Evolutionary conservation across 2,329 filamentous ascomycete genomes (phyloP).

Genomic region (Lecanicillium sp.): DNA sequence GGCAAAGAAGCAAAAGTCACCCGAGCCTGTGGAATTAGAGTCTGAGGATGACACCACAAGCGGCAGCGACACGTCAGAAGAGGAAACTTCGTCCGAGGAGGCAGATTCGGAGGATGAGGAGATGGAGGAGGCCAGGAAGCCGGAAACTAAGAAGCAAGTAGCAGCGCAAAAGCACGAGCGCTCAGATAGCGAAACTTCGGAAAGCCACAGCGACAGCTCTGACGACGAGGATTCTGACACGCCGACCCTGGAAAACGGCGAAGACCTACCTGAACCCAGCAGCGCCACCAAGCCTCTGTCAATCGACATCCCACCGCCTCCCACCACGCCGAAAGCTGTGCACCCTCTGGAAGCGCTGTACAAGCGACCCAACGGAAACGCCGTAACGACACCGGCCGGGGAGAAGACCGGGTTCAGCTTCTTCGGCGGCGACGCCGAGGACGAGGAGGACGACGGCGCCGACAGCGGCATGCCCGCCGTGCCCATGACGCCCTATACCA

Average conservation of each 20-base stretch:
- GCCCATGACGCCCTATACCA: conserved; percentile 79
- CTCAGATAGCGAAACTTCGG: not conserved
- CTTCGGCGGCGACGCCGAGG: conserved; percentile 51
- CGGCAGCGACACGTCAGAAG: conserved; percentile 30
- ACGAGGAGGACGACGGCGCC: conserved; percentile 38
- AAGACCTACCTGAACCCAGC: conserved; percentile 42
- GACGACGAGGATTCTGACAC: conserved; percentile 17
- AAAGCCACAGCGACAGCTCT: conserved; percentile 21
- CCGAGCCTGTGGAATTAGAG: conserved; percentile 20
- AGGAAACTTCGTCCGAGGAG: conserved; percentile 22
- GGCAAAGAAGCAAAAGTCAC: conserved; percentile 17
- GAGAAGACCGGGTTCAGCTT: conserved; percentile 65
- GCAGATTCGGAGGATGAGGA: conserved; percentile 17
- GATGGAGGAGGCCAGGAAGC: conserved; percentile 14
- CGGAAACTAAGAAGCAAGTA: conserved; percentile 17
- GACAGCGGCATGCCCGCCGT: conserved; percentile 26
- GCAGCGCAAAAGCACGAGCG: conserved; percentile 19
- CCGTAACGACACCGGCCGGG: conserved; percentile 27
- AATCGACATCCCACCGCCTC: conserved; percentile 48
- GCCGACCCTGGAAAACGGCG: conserved; percentile 22
- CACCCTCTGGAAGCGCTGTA: conserved; percentile 92
- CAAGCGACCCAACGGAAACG: conserved; percentile 55
- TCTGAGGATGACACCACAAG: conserved; percentile 31
- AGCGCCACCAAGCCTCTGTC: conserved; percentile 44
- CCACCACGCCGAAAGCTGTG: conserved; percentile 47